Evolutionary conservation across 208 protist species (phyloP).

Genomic region (Balamuthia mandrillaris): DNA sequence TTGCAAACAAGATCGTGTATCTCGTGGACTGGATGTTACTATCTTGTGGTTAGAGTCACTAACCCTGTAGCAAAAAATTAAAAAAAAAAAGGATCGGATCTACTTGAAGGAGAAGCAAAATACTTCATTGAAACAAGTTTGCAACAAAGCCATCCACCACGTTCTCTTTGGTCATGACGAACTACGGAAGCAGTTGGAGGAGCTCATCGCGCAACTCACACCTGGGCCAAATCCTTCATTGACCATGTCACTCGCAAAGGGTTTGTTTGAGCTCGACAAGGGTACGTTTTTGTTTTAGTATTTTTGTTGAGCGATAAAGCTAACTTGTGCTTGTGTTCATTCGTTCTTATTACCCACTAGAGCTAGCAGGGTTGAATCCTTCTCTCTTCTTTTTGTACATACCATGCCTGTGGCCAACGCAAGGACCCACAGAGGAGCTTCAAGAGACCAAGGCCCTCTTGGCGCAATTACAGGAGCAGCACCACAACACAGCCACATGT

Average conservation of each 20-base stretch:
- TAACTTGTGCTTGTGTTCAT: not conserved
- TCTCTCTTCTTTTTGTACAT: not conserved
- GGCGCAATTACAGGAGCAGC: too few species aligned
- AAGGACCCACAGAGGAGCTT: not conserved
- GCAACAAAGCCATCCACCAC: not conserved
- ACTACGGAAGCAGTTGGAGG: not conserved
- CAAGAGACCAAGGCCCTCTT: not conserved
- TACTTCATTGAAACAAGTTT: not conserved
- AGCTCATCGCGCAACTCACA: not conserved
- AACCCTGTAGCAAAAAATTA: too few species aligned
- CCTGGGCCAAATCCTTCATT: not conserved
- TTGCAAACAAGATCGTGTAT: not conserved
- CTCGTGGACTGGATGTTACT: not conserved
- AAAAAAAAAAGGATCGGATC: not conserved
- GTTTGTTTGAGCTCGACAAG: not conserved
- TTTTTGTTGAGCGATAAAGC: not conserved
- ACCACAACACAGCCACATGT: too few species aligned
- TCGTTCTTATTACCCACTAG: not conserved
- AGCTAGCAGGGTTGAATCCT: not conserved
- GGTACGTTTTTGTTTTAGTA: not conserved
- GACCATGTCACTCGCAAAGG: not conserved
- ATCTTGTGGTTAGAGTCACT: too few species aligned
- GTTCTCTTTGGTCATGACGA: not conserved
- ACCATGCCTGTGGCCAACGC: not conserved
- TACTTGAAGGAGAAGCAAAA: not conserved